Evolutionary conservation across 2,329 filamentous ascomycete species (phyloP).

Genomic region (Trichoderma afroharzianum): DNA sequence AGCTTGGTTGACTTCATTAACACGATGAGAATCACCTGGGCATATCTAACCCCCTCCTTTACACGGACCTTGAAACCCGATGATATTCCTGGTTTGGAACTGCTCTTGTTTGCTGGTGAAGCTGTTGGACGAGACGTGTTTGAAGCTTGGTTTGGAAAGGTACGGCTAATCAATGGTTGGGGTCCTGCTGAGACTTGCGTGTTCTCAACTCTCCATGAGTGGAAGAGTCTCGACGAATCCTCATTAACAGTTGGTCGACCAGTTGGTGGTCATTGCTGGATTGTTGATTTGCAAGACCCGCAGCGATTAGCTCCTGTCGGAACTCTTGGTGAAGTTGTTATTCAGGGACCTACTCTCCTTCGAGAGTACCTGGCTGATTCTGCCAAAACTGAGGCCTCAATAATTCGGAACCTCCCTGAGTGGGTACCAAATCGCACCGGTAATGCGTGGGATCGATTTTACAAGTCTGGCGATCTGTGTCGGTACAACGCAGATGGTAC

Average conservation of each 20-base stretch:
- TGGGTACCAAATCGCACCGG: conserved; percentile 3
- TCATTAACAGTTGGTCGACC: conserved; percentile 14
- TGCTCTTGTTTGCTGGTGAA: conserved; percentile 20
- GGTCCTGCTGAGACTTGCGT: conserved; percentile 21
- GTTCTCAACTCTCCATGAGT: conserved; percentile 18
- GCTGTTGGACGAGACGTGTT: conserved; percentile 16
- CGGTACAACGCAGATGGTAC: conserved; percentile 19
- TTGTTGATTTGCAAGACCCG: conserved; percentile 15
- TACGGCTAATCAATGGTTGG: conserved; percentile 21
- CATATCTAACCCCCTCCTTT: conserved; percentile 20
- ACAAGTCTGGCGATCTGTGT: conserved; percentile 23
- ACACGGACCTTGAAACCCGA: conserved; percentile 16
- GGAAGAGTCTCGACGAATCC: conserved; percentile 8
- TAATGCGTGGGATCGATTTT: conserved; percentile 12
- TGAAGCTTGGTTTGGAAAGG: conserved; percentile 18
- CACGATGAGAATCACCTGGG: conserved; percentile 2
- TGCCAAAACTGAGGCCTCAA: conserved; percentile 12
- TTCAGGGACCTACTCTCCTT: conserved; percentile 37
- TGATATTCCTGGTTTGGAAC: conserved; percentile 15
- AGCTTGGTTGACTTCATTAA: conserved; percentile 16
- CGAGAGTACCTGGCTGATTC: conserved; percentile 39
- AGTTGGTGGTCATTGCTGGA: conserved; percentile 14
- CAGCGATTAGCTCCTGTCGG: conserved; percentile 14
- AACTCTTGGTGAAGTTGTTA: conserved; percentile 19
- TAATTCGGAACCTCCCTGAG: background rate